Percentiles rank a stretch among this genome's conserved stretches.
Conservation (phyloP, 2,329 filamentous ascomycete genomes). For the Pseudocercospora musae region DNA sequence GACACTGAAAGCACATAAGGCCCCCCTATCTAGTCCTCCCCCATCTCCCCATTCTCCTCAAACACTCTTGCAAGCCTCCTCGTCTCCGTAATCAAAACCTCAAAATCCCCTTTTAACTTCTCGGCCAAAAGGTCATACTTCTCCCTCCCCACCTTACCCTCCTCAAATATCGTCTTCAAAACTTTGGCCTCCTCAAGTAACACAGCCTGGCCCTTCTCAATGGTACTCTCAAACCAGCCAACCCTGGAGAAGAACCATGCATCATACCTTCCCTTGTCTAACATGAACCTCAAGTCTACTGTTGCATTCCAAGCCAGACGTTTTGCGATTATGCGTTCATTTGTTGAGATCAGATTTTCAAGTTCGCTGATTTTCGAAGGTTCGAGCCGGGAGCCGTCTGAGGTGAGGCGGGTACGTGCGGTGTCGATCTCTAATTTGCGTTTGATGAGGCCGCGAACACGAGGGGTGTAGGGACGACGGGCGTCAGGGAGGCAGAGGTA, state of each 20-base stretch:
- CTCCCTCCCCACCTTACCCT: constrained; percentile 11
- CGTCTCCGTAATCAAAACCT: constrained; percentile 23
- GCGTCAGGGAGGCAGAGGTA: constrained; percentile 22
- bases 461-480: not conserved
- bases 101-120: constrained; percentile 20
- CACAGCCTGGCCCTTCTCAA: constrained; percentile 28
- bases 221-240: constrained; percentile 27
- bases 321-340: constrained; percentile 20
- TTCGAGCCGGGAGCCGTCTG: constrained; percentile 1
- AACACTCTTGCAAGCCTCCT: constrained; percentile 27
- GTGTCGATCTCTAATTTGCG: constrained; percentile 5
- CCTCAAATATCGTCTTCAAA: constrained; percentile 14
- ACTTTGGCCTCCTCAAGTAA: constrained; percentile 24
- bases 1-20: too few species aligned
- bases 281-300: constrained; percentile 26
- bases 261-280: constrained; percentile 29
- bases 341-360: constrained; percentile 4
- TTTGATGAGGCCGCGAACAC: constrained; percentile 19
- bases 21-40: constrained; percentile 8
- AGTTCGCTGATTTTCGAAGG: constrained; percentile 12
- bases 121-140: constrained; percentile 17
- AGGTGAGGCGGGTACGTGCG: constrained; percentile 1
- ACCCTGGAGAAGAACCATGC: constrained; percentile 13
- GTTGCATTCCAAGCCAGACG: constrained; percentile 27
- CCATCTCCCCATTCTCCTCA: constrained; percentile 25